Percentiles rank a stretch among this genome's conserved stretches.
Conservation (phyloP, 2,329 filamentous ascomycete genomes). For the Chaetomium strumarium region DNA sequence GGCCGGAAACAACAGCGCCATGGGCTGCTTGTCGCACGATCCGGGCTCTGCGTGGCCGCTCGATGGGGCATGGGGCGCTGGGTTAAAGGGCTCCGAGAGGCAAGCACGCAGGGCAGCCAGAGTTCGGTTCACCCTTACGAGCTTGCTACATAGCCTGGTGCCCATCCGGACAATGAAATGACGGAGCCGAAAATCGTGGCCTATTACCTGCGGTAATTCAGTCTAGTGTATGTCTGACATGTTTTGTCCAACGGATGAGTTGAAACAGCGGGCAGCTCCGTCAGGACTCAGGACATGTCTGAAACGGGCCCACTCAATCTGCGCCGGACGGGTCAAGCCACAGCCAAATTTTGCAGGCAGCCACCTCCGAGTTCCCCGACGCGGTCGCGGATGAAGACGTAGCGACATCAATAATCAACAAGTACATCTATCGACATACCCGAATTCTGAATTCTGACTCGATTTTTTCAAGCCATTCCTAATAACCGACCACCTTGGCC, state of each 20-base stretch:
- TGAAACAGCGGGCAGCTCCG: constrained; percentile 9
- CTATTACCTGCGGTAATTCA: neutral
- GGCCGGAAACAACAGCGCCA: neutral
- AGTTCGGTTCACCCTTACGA: neutral
- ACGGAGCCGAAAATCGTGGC: neutral
- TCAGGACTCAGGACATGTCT: constrained; percentile 3
- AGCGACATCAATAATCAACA: no score
- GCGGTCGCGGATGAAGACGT: no score
- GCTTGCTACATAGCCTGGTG: neutral
- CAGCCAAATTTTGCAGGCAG: no score
- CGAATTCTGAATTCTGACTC: no score
- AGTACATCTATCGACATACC: no score
- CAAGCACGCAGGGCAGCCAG: no score
- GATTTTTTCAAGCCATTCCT: no score
- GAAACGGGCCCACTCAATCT: constrained; percentile 12
- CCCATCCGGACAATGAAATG: neutral
- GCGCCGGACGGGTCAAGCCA: neutral
- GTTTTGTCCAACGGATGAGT: constrained; percentile 2
- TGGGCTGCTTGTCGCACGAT: constrained; percentile 2
- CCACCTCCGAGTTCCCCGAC: no score
- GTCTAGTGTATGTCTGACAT: constrained; percentile 12
- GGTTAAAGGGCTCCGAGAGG: no score
- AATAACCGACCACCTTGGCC: no score
- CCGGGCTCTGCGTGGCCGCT: neutral
- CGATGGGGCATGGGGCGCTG: neutral